Conservation (phyloP, 768 basidiomycete genomes). For the Zangia roseola region DNA sequence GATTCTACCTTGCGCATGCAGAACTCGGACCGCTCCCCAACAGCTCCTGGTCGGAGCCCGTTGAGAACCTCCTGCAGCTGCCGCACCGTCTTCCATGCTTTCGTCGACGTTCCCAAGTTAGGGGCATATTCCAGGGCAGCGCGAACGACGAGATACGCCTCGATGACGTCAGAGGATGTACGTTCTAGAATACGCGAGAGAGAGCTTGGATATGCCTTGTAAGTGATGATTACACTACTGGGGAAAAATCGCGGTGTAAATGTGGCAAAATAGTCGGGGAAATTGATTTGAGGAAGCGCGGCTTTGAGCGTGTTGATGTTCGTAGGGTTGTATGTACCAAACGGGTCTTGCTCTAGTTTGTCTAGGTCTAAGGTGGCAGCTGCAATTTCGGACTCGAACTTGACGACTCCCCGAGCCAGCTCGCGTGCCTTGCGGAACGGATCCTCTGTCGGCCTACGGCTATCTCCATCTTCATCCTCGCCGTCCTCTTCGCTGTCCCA, state of each 20-base stretch:
- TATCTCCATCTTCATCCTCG: constrained; percentile 40
- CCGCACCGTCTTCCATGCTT: constrained; percentile 75
- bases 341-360: constrained; percentile 73
- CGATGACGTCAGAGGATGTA: constrained; percentile 69
- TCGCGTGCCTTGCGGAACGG: constrained; percentile 49
- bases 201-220: constrained; percentile 70
- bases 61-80: constrained; percentile 67
- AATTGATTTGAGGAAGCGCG: constrained; percentile 73
- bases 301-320: constrained; percentile 66
- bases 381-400: constrained; percentile 77
- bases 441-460: constrained; percentile 32
- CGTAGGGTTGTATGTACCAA: constrained; percentile 86
- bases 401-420: constrained; percentile 69
- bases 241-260: constrained; percentile 81
- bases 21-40: constrained; percentile 80
- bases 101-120: constrained; percentile 70
- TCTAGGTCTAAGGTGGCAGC: constrained; percentile 81
- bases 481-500: constrained; percentile 69
- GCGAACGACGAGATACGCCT: constrained; percentile 85
- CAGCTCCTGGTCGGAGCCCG: constrained; percentile 85
- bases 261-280: constrained; percentile 81
- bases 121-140: constrained; percentile 67
- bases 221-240: constrained; percentile 73
- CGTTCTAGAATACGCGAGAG: constrained; percentile 67
- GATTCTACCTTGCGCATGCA: constrained; percentile 73